These are phyloP conservation scores for Botryotinia narcissicola DNA, from an alignment of 2,329 filamentous ascomycete species.

Conservation along the genomic window DNA sequence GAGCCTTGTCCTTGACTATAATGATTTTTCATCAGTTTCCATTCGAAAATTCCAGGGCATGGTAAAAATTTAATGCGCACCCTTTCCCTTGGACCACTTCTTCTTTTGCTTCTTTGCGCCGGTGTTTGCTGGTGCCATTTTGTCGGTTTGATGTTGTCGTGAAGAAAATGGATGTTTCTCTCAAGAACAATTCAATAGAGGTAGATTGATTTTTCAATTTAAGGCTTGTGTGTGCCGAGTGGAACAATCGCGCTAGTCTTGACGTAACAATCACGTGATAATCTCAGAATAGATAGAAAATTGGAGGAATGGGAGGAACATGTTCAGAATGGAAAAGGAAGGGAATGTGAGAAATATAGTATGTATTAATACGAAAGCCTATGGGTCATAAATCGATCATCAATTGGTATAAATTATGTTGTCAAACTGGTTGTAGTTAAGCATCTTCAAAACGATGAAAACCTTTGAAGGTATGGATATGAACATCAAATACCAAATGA, in stretches of 20 bases:
- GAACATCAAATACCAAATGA: neutral
- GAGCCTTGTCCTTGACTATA: slow-evolving; percentile 99
- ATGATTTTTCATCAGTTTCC: slow-evolving; percentile 14
- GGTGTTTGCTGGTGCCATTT: slow-evolving; percentile 52
- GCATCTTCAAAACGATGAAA: neutral
- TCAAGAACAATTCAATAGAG: slow-evolving; percentile 15
- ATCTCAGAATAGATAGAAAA: neutral
- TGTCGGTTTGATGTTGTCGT: slow-evolving; percentile 24
- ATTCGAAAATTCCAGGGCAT: neutral
- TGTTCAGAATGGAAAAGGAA: neutral
- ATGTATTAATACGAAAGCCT: neutral
- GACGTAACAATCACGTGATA: neutral
- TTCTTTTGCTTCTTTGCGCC: slow-evolving; percentile 80
- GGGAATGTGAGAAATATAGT: neutral
- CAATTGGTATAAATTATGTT: neutral
- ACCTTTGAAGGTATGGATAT: neutral
- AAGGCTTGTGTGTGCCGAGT: slow-evolving; percentile 23
- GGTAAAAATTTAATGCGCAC: slow-evolving; percentile 41
- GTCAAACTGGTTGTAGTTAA: neutral
- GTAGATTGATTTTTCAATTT: slow-evolving; percentile 21
- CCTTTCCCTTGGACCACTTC: slow-evolving; percentile 61
- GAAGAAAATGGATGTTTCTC: slow-evolving; percentile 14
- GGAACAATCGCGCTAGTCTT: slow-evolving; percentile 13
- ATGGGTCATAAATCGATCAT: neutral
- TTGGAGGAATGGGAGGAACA: neutral